phyloP scores from a whole-genome alignment of 495 filamentous ascomycete genomes.

The Penicillium odoratum region DNA sequence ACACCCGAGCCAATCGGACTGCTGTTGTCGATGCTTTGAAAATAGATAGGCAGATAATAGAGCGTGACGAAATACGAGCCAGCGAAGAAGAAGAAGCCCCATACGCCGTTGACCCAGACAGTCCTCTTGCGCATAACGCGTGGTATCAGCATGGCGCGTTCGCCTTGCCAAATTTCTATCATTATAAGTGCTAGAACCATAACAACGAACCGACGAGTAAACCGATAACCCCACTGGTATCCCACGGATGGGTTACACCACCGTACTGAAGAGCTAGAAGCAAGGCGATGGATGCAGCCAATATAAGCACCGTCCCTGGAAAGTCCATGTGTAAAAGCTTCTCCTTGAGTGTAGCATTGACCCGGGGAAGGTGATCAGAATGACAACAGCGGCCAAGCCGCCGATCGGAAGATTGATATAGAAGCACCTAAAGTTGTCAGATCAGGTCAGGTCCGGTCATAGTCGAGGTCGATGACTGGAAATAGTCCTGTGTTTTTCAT shows the following conservation, averaged over 20 bases:
- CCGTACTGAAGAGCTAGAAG: constrained; percentile 63
- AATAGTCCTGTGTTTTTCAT: too few relatives aligned
- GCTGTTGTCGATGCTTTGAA: constrained; percentile 59
- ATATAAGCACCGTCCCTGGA: constrained; percentile 51
- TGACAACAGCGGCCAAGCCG: constrained; percentile 51
- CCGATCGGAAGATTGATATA: constrained; percentile 74
- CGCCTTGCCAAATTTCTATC: too few relatives aligned
- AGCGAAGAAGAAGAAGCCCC: constrained; percentile 54
- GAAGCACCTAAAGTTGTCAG: too few relatives aligned
- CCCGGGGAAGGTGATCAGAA: constrained; percentile 39
- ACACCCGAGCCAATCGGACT: too few relatives aligned
- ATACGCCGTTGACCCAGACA: constrained; percentile 45
- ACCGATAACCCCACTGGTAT: constrained; percentile 37
- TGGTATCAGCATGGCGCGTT: too few relatives aligned
- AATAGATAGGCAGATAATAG: constrained; percentile 47
- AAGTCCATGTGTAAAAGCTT: constrained; percentile 40
- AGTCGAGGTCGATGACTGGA: too few relatives aligned
- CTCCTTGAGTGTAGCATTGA: constrained; percentile 26
- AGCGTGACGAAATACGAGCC: constrained; percentile 41
- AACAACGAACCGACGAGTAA: constrained; percentile 47
- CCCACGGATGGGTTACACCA: neutral
- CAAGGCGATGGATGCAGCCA: constrained; percentile 55
- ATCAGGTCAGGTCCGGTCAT: too few relatives aligned
- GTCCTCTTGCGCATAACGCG: too few relatives aligned
- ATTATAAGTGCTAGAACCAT: too few relatives aligned